Base-by-base conservation (phyloP, 371 early-diverging fungal species). In the Syncephalastrum sp. region DNA sequence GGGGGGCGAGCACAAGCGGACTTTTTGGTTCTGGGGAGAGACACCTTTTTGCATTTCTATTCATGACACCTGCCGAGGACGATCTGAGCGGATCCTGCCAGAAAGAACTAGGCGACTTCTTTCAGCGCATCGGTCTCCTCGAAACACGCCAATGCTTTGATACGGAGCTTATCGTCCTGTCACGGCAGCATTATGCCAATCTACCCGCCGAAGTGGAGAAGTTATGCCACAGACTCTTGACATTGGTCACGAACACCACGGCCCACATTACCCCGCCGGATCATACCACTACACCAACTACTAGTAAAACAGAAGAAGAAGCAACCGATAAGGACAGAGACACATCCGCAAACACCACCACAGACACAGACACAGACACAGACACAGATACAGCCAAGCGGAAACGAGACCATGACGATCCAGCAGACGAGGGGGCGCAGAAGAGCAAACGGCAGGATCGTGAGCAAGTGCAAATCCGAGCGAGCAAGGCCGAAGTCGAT, bases 391-490 rank as follows among this genome's bases (percentile, higher is more conserved):
- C 27, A n/a, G 14, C 47, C 33, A 50, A 7, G 24, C 27, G 7
- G 57, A 29, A 33, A 33, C 38, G 38, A 33, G 38, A 33, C 2
- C 42, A 46, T n/a, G 17, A 27, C 4, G 62, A 65, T 21, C 21
- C 2, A 17, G 59, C 57, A 27, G 47, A 44, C 15, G 45, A 57
- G 15, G 48, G 54, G 7, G 57, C 63, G 47, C 69, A 74, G 14
- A 61, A 69, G 14, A 55, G 63, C 17, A 66, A 71, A 45, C 61
- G 67, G 33, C 49, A 73, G 15, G 65, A 75, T 43, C 43, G 68
- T 21, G 80, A 80, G 42, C 75, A 80, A 33, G 68, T 80, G 3
- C 80, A 80, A 41, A 72, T 80, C n/a, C 65, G 80, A 44, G 77
- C 75, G 3, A 75, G 65, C 0, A 65, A 72, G 16, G 38, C 57